Conservation (phyloP, 345 rosid genomes). For the Euphorbia peplus region DNA sequence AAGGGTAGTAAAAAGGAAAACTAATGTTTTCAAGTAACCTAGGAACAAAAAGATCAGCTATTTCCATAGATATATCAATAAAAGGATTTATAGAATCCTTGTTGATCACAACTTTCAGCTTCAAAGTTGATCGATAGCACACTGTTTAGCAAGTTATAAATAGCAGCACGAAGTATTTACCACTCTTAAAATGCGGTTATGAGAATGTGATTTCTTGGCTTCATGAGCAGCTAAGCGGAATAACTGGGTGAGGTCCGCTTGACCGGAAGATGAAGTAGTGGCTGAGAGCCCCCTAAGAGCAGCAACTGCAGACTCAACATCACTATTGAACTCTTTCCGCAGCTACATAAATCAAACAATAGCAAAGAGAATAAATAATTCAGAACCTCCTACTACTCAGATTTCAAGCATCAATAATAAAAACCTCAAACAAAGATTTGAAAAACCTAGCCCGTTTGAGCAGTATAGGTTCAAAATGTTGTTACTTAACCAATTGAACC, state of each 20-base stretch:
- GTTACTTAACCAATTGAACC: no score
- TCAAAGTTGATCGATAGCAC: no score
- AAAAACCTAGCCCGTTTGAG: neutral
- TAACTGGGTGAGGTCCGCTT: slow-evolving; percentile 82
- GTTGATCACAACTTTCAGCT: neutral
- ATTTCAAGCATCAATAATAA: neutral
- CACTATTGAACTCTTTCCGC: slow-evolving; percentile 74
- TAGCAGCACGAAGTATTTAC: slow-evolving; percentile 36
- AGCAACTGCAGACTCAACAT: slow-evolving; percentile 60
- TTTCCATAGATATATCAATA: neutral
- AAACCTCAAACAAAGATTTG: no score
- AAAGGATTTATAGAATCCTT: neutral
- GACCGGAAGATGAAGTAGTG: slow-evolving; percentile 54
- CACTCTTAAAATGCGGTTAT: slow-evolving; percentile 77
- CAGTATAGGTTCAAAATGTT: neutral
- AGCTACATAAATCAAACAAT: slow-evolving; percentile 34
- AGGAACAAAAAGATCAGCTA: slow-evolving; percentile 1
- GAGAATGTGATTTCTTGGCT: slow-evolving; percentile 67
- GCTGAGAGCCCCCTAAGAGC: slow-evolving; percentile 60
- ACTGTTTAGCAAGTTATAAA: neutral
- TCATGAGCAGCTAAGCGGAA: slow-evolving; percentile 80
- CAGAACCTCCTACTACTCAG: neutral
- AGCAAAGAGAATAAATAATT: neutral
- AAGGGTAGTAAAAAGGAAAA: neutral
- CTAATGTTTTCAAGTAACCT: neutral